Percentiles rank a stretch among this genome's conserved stretches.
These are phyloP conservation scores for Entomortierella parvispora DNA, from an alignment of 192 early-diverging fungal genomes.

Conservation along the genomic window DNA sequence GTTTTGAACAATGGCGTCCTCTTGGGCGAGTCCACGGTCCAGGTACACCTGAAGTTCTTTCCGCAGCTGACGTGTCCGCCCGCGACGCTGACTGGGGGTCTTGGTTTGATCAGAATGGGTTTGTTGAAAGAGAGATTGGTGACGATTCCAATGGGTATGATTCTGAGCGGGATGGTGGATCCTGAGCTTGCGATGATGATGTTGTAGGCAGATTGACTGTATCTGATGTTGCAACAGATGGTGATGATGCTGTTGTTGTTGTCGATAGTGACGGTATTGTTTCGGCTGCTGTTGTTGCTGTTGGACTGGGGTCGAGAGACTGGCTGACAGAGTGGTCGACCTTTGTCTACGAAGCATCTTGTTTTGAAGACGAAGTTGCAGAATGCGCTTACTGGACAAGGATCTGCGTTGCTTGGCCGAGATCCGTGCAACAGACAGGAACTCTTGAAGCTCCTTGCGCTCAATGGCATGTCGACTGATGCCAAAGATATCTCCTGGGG, in stretches of 20 bases:
- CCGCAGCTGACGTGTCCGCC: slow-evolving; percentile 22
- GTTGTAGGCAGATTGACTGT: too few species aligned
- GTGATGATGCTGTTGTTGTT: not conserved
- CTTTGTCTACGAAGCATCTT: slow-evolving; percentile 22
- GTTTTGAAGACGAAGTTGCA: slow-evolving; percentile 25
- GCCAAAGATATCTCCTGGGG: slow-evolving; percentile 50
- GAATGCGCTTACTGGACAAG: slow-evolving; percentile 10
- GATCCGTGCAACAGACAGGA: slow-evolving; percentile 32
- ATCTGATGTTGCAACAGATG: too few species aligned
- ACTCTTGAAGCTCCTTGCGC: slow-evolving; percentile 28
- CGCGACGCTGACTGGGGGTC: slow-evolving; percentile 20
- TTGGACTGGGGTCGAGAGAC: not conserved
- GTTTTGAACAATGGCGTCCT: slow-evolving; percentile 21
- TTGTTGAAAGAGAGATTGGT: not conserved
- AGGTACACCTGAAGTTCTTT: slow-evolving; percentile 34
- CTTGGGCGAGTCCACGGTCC: slow-evolving; percentile 20
- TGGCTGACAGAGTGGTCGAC: not conserved
- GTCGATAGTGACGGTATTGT: not conserved
- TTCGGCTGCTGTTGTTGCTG: not conserved
- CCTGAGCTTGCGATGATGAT: too few species aligned
- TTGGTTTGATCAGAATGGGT: not conserved
- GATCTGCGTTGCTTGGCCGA: slow-evolving; percentile 7
- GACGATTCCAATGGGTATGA: not conserved
- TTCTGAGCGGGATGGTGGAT: too few species aligned
- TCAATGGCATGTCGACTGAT: slow-evolving; percentile 49